A percentile compares a stretch with the other conserved stretches of the same genome.
Evolutionary conservation across 2,329 filamentous ascomycete species (phyloP).

Genomic region (Penicillium sclerotigenum): DNA sequence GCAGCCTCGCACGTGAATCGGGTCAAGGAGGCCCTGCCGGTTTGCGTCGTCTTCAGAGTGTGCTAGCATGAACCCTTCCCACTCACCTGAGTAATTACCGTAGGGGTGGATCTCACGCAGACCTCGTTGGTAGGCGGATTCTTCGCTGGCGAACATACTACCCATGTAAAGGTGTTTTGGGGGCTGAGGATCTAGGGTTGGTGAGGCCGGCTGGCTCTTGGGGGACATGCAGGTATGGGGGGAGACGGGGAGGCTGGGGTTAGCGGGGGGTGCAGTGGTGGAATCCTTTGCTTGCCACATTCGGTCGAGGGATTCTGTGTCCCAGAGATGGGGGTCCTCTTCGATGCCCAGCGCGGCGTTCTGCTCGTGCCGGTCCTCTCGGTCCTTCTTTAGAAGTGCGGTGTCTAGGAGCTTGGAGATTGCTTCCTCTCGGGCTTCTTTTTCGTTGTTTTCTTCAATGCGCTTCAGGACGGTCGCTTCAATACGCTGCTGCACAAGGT

Average conservation of each 20-base stretch:
- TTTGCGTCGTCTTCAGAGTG: background rate
- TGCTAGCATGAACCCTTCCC: constrained; percentile 1
- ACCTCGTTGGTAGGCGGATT: background rate
- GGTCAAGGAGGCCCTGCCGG: background rate
- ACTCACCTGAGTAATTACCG: background rate
- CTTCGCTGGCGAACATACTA: background rate
- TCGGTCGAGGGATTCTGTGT: background rate
- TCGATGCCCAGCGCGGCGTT: constrained; percentile 1
- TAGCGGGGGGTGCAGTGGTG: background rate
- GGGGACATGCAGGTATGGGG: background rate
- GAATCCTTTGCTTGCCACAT: background rate
- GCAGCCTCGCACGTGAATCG: background rate
- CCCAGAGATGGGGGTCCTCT: constrained; percentile 5
- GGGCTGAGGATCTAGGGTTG: background rate
- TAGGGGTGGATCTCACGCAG: background rate
- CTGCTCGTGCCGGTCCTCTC: background rate
- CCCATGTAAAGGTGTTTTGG: background rate
- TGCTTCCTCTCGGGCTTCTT: background rate
- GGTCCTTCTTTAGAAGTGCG: constrained; percentile 2
- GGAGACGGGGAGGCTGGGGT: background rate
- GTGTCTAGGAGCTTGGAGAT: background rate
- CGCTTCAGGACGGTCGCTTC: constrained; percentile 4
- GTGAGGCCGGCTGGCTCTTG: background rate
- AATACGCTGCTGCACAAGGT: constrained; percentile 3
- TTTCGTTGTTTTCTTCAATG: constrained; percentile 2